Evolutionary conservation across 108 stramenopile species (phyloP).

Genomic region (Craspedostauros australis): DNA sequence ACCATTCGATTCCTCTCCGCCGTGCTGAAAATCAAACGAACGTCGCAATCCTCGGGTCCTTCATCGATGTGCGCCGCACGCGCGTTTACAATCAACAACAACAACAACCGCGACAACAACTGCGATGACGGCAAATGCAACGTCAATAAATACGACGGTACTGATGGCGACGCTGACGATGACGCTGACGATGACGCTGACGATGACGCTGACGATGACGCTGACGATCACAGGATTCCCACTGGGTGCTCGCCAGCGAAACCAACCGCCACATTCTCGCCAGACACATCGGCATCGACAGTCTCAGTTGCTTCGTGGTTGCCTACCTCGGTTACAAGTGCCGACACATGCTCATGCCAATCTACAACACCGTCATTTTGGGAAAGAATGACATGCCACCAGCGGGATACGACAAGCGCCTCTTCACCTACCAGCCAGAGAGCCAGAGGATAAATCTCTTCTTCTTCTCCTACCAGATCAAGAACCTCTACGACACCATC

Average conservation of each 20-base stretch:
- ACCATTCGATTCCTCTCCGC: too few species aligned
- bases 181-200: too few species aligned
- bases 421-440: constrained; percentile 61
- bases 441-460: constrained; percentile 39
- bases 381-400: constrained; percentile 21
- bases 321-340: constrained; percentile 44
- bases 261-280: constrained; percentile 70
- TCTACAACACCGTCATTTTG: constrained; percentile 24
- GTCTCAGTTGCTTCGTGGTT: constrained; percentile 36
- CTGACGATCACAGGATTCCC: constrained; percentile 40
- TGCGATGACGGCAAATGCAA: too few species aligned
- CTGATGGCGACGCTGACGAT: too few species aligned
- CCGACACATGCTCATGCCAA: constrained; percentile 24
- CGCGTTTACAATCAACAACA: too few species aligned
- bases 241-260: constrained; percentile 46
- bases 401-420: constrained; percentile 37
- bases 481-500: constrained; percentile 77
- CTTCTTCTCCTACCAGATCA: constrained; percentile 77
- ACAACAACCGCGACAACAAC: too few species aligned
- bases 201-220: too few species aligned
- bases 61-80: too few species aligned
- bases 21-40: too few species aligned
- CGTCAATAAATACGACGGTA: too few species aligned
- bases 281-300: constrained; percentile 71
- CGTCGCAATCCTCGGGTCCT: too few species aligned